These are phyloP conservation scores for Malassezia sympodialis DNA, from an alignment of 1,284 basidiomycete genomes.

Conservation along the genomic window DNA sequence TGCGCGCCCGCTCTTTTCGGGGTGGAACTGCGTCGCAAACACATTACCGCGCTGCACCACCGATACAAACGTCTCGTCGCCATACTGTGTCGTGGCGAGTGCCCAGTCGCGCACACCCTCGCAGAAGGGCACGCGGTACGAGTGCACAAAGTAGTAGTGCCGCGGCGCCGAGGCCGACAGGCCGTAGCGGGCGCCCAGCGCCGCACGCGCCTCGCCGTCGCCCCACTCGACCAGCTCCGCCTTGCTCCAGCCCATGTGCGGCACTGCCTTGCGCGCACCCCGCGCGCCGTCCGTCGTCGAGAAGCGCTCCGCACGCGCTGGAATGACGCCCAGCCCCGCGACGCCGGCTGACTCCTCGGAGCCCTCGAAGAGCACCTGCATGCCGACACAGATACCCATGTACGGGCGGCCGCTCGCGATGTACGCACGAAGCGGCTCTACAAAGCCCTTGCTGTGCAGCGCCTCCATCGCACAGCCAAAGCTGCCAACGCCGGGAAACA, in stretches of 20 bases:
- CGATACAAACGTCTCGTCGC: constrained; percentile 81
- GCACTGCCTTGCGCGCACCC: constrained; percentile 64
- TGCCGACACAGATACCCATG: constrained; percentile 75
- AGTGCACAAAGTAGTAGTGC: constrained; percentile 83
- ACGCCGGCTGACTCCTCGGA: constrained; percentile 54
- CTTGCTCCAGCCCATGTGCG: constrained; percentile 88
- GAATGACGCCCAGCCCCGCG: constrained; percentile 39
- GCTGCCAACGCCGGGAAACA: constrained; percentile 96
- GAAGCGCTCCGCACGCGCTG: constrained; percentile 33
- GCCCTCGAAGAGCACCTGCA: constrained; percentile 62
- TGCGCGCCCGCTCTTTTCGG: constrained; percentile 90
- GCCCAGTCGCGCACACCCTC: constrained; percentile 57
- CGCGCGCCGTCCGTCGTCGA: constrained; percentile 22
- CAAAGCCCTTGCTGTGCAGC: constrained; percentile 63
- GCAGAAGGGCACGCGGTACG: constrained; percentile 65
- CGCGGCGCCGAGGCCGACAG: constrained; percentile 27
- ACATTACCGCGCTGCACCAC: constrained; percentile 73
- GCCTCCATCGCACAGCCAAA: constrained; percentile 79
- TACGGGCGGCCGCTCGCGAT: constrained; percentile 83
- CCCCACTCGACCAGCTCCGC: constrained; percentile 48
- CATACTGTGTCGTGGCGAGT: constrained; percentile 83
- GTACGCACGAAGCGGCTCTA: constrained; percentile 71
- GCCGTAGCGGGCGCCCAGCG: constrained; percentile 27
- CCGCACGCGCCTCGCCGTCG: constrained; percentile 17
- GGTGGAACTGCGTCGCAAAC: constrained; percentile 94